Base-by-base conservation (phyloP, 1,139 yeast species). In the Candida sp. region DNA sequence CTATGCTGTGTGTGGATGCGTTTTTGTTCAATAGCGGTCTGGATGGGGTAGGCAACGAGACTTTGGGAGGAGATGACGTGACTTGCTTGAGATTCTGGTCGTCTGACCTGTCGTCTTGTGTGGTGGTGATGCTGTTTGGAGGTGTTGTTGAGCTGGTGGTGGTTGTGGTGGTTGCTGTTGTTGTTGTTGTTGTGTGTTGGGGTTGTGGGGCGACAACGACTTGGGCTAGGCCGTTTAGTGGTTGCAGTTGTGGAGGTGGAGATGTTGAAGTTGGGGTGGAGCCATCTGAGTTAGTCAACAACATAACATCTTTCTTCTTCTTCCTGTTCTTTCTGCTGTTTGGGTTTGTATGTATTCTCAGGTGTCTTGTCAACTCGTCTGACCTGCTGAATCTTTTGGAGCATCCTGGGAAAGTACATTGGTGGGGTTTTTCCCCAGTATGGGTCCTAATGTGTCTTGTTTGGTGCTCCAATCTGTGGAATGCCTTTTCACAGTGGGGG, bases 361-460 rank as follows among this genome's bases (percentile, higher is more conserved):
- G 71, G 65, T 85, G 93, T 57, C 91, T 75, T 9, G 90, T 86
- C 56, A 87, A 69, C 58, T 88, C 91, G 58, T 87, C 90, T 43
- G 85, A 75, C 54, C 93, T 73, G 52, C 86, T 80, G 66, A 88
- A 88, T 54, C 84, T 75, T 66, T 87, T 87, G 42, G 76, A 63
- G 65, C 94, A 88, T 7, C 86, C 86, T 3, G 88, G 84, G 55
- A 75, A 85, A 31, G 84, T 80, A 67, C 96, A 88, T 27, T 80
- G 83, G 64, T 87, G 90, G 9, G 94, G 94, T 58, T 88, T 85
- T 63, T 86, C 89, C 27, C 90, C 90, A 1, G 90, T 85, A 61
- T 85, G 89, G 38, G 87, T 84, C 53, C 89, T 71, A 62, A 85
- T 85, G 62, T 87, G 93, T 58, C 92, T 78, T 7, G 90, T 83